Conservation (phyloP, 345 rosid genomes). For the Aethionema arabicum region DNA sequence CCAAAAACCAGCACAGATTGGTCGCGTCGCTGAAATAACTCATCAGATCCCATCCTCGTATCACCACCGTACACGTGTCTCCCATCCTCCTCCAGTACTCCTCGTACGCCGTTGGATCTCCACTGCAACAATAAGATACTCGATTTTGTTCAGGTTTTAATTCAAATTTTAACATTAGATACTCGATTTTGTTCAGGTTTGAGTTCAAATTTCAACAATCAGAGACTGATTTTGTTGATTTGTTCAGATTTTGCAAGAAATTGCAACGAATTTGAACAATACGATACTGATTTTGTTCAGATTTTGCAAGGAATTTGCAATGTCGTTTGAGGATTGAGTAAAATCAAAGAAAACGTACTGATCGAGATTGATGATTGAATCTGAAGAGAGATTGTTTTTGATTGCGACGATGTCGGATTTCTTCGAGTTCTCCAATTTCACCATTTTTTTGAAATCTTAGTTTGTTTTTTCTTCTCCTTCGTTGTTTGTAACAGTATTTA, state of each 20-base stretch:
- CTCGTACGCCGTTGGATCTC: slow-evolving; percentile 84
- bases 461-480: neutral
- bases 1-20: slow-evolving; percentile 76
- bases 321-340: slow-evolving; percentile 23
- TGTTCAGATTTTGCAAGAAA: too few relatives aligned
- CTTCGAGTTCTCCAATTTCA: slow-evolving; percentile 30
- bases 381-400: slow-evolving; percentile 21
- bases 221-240: too few relatives aligned
- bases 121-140: slow-evolving; percentile 48
- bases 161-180: neutral
- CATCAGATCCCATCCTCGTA: slow-evolving; percentile 66
- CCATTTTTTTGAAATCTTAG: slow-evolving; percentile 27
- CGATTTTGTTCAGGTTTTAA: too few relatives aligned
- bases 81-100: slow-evolving; percentile 65
- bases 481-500: slow-evolving; percentile 22
- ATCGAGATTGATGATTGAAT: slow-evolving; percentile 31
- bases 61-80: slow-evolving; percentile 61
- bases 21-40: slow-evolving; percentile 69
- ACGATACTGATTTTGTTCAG: too few relatives aligned
- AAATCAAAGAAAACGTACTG: slow-evolving; percentile 27
- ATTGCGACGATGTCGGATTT: slow-evolving; percentile 8
- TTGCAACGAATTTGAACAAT: neutral
- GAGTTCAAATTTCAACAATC: too few relatives aligned
- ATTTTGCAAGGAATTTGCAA: slow-evolving; percentile 23
- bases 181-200: neutral